Evolutionary conservation across 2,329 filamentous ascomycete genomes (phyloP).

Genomic region (Fusarium luffae): DNA sequence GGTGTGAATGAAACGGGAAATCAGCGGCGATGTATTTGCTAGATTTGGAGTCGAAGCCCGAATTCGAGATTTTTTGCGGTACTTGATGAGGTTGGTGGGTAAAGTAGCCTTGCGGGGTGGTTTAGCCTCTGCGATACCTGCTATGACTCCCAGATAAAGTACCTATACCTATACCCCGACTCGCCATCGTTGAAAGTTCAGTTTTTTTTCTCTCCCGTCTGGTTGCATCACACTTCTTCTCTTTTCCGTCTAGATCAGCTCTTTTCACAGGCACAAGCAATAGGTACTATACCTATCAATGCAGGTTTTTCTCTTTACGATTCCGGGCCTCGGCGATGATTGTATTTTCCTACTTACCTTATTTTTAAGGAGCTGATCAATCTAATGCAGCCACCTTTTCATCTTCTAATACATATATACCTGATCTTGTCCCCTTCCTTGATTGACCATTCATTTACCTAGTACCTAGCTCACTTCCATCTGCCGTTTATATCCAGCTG

Average conservation of each 20-base stretch:
- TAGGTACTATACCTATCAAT: constrained; percentile 4
- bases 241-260: constrained; percentile 30
- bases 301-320: background rate
- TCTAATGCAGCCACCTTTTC: constrained; percentile 5
- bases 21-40: constrained; percentile 38
- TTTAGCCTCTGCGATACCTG: constrained; percentile 17
- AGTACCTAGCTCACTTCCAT: constrained; percentile 7
- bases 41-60: constrained; percentile 42
- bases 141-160: constrained; percentile 19
- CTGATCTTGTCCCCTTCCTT: constrained; percentile 10
- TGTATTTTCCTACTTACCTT: background rate
- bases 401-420: constrained; percentile 16
- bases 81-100: constrained; percentile 31
- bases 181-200: constrained; percentile 31
- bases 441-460: constrained; percentile 1
- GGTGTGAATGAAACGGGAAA: constrained; percentile 43
- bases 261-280: constrained; percentile 22
- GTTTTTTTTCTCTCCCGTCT: constrained; percentile 16
- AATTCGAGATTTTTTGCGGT: constrained; percentile 44
- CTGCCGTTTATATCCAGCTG: constrained; percentile 3
- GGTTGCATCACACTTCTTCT: constrained; percentile 26
- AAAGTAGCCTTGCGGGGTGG: constrained; percentile 25
- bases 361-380: constrained; percentile 3
- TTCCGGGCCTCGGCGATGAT: constrained; percentile 31
- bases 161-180: constrained; percentile 14